A percentile compares a stretch with the other conserved stretches of the same genome.
Evolutionary conservation across 257 asterid genomes (phyloP).

Genomic region (Striga asiatica): DNA sequence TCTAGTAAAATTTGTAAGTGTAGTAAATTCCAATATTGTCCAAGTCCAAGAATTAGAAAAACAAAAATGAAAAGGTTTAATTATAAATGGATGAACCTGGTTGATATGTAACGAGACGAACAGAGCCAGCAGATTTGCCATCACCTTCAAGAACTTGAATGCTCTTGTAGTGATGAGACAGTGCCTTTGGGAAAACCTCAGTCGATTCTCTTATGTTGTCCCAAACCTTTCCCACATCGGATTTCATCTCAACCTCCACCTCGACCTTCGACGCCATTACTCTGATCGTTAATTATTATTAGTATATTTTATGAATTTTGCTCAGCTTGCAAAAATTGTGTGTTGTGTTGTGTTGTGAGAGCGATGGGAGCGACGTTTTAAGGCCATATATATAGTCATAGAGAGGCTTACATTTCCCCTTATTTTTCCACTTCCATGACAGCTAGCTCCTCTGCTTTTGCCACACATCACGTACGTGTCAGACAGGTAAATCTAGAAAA

Average conservation of each 20-base stretch:
- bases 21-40: too few relatives aligned
- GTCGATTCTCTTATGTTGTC: slow-evolving; percentile 39
- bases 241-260: slow-evolving; percentile 52
- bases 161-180: slow-evolving; percentile 48
- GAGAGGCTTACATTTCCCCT: too few relatives aligned
- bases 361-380: neutral
- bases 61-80: neutral
- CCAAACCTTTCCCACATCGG: slow-evolving; percentile 53
- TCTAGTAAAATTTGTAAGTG: too few relatives aligned
- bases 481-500: neutral
- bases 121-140: slow-evolving; percentile 51
- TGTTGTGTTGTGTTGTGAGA: neutral
- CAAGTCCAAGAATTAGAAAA: too few relatives aligned
- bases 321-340: too few relatives aligned
- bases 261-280: slow-evolving; percentile 58
- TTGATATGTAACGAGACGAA: slow-evolving; percentile 44
- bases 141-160: slow-evolving; percentile 78
- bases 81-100: neutral
- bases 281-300: neutral
- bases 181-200: slow-evolving; percentile 60
- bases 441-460: neutral
- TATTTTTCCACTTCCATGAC: neutral
- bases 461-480: neutral
- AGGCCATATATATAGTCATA: neutral
- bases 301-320: neutral